Base-by-base conservation (phyloP, 2,329 filamentous ascomycete genomes). In the Aspergillus udagawae region DNA sequence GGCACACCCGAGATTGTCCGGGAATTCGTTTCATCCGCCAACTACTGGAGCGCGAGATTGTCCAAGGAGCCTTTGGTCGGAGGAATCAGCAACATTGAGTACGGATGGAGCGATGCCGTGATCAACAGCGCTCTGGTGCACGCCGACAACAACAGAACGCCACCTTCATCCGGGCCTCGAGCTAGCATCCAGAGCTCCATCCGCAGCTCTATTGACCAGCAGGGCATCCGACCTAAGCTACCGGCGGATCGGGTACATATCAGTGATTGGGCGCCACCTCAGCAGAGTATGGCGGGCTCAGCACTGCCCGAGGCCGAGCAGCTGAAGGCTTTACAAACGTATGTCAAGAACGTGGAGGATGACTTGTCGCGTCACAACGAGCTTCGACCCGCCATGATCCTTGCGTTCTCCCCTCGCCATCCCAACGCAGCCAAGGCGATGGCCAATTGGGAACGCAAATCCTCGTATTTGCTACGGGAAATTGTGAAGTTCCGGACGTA, bases 401-500 rank as follows among this genome's bases (percentile, higher is more conserved):
- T 96, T 54, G 92, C 94, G 8, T 97, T 95, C 71, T 92, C 91
- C 14, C 89, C 91, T 3, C 85, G 92, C 29, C 89, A 93, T 60
- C 82, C 85, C 41, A 97, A 97, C 68, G 84, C 87, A 17, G 80
- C 79, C 60, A 92, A 89, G 74, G 91, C 93, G 17, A 93, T 97
- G 89, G 83, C 87, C 21, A 99, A 99, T 74, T 99, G 94, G 93
- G 92, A 99, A 79, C 87, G 89, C 69, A 97, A 97, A 79, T 95
- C 91, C 55, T 88, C 90, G 29, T 96, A 97, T 71, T 78, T 99
- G 44, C 81, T 97, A 12, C 83, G 90, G 38, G 94, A 99, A 77
- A 97, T 95, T 72, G 92, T 97, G 74, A 97, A 97, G 75, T 97
- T 96, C 77, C 83, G 89, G 59, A 97, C 92, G 0, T 99, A 97